Conservation (phyloP, 192 early-diverging fungal genomes). For the Phycomyces nitens region DNA sequence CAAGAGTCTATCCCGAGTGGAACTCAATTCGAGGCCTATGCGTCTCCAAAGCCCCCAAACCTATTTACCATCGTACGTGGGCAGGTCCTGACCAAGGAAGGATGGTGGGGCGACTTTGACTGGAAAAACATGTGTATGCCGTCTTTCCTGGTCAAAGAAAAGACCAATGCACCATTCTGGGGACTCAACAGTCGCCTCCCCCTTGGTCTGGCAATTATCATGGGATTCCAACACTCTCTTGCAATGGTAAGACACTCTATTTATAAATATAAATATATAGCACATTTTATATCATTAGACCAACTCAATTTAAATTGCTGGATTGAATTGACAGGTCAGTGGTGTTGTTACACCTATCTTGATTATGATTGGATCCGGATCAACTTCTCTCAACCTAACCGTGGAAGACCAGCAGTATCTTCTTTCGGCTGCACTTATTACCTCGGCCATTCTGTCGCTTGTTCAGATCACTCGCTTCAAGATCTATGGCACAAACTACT, state of each 20-base stretch:
- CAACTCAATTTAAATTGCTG: not conserved
- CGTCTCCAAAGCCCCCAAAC: slow-evolving; percentile 4
- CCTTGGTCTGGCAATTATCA: slow-evolving; percentile 38
- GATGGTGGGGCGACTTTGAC: slow-evolving; percentile 45
- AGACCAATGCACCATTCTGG: slow-evolving; percentile 42
- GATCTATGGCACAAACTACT: slow-evolving; percentile 35
- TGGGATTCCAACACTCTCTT: slow-evolving; percentile 36
- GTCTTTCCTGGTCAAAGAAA: slow-evolving; percentile 33
- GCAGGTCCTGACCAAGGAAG: slow-evolving; percentile 35
- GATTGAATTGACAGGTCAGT: slow-evolving; percentile 18
- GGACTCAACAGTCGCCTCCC: slow-evolving; percentile 46
- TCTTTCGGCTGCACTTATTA: slow-evolving; percentile 51
- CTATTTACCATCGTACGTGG: slow-evolving; percentile 10
- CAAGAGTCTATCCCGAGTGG: slow-evolving; percentile 3
- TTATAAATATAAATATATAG: slow-evolving; percentile 6
- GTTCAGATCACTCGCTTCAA: slow-evolving; percentile 56
- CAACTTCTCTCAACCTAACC: slow-evolving; percentile 41
- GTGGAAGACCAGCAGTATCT: slow-evolving; percentile 38
- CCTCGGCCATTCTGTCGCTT: slow-evolving; percentile 46
- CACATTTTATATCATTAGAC: too few species aligned
- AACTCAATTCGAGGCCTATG: slow-evolving; percentile 20
- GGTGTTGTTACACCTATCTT: slow-evolving; percentile 47
- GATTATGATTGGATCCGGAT: slow-evolving; percentile 42
- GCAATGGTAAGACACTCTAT: not conserved
- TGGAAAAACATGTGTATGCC: slow-evolving; percentile 43